Conservation (phyloP, 257 asterid species). For the Solanum lycopersicoides region DNA sequence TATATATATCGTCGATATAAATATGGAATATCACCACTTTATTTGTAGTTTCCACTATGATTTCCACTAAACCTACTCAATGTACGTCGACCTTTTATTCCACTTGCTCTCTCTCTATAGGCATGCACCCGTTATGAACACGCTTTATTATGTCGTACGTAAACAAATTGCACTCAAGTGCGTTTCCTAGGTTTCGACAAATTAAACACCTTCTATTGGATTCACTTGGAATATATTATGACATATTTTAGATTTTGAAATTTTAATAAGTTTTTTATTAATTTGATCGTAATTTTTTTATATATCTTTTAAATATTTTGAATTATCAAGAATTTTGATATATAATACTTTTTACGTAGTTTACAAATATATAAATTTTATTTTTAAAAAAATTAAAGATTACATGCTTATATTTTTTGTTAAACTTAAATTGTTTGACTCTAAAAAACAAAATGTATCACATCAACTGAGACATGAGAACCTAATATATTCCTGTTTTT, state of each 20-base stretch:
- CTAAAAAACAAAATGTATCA: fast-evolving
- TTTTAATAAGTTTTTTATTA: no score
- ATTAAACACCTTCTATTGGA: neutral
- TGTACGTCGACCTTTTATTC: neutral
- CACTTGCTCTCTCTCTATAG: neutral
- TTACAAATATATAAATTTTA: no score
- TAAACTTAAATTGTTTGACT: no score
- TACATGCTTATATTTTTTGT: no score
- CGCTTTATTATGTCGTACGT: neutral
- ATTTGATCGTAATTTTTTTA: no score
- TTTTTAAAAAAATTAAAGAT: no score
- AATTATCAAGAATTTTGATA: no score
- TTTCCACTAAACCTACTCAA: neutral
- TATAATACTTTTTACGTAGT: no score
- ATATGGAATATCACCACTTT: neutral
- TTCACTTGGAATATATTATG: neutral
- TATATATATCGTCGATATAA: neutral
- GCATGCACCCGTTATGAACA: neutral
- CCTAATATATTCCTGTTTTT: neutral
- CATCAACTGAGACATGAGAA: no score
- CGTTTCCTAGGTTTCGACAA: neutral
- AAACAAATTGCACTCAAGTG: neutral
- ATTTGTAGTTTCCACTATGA: neutral
- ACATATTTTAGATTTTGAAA: no score
- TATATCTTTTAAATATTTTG: no score